phyloP scores from a whole-genome alignment of 2,329 filamentous ascomycete genomes.

The Beauveria pseudobassiana region DNA sequence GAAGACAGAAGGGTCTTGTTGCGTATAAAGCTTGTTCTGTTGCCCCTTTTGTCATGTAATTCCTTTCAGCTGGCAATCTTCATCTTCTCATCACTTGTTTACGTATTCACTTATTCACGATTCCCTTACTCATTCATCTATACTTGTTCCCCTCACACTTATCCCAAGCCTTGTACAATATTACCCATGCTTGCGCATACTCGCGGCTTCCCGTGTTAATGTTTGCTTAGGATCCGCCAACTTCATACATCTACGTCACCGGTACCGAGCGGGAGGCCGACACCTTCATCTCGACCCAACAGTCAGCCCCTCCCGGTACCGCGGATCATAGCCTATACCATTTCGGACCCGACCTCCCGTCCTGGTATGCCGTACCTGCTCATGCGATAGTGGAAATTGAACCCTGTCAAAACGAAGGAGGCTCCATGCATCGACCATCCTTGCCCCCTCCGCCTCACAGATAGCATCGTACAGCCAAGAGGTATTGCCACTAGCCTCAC shows the following conservation, averaged over 20 bases:
- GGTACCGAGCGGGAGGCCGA: not conserved
- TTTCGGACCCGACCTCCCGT: not conserved
- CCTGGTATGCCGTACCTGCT: not conserved
- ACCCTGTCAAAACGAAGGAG: not conserved
- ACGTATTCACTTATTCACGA: too few relatives aligned
- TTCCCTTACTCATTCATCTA: not conserved
- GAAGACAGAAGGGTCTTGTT: not conserved
- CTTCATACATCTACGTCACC: not conserved
- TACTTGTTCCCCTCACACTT: too few relatives aligned
- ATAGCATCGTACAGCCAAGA: not conserved
- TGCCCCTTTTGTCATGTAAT: not conserved
- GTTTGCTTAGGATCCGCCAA: slow-evolving; percentile 3
- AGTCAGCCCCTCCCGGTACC: not conserved
- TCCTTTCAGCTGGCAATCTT: not conserved
- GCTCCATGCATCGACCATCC: not conserved
- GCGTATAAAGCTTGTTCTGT: slow-evolving; percentile 6
- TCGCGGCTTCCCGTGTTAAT: slow-evolving; percentile 5
- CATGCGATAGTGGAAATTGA: not conserved
- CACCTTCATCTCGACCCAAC: not conserved
- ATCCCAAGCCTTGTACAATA: not conserved
- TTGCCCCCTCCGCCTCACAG: not conserved
- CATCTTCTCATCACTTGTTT: not conserved
- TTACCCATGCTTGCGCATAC: not conserved
- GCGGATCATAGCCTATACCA: not conserved
- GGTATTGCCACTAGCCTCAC: not conserved